These are phyloP conservation scores for Carallia brachiata DNA, from an alignment of 345 rosid species.

Conservation along the genomic window DNA sequence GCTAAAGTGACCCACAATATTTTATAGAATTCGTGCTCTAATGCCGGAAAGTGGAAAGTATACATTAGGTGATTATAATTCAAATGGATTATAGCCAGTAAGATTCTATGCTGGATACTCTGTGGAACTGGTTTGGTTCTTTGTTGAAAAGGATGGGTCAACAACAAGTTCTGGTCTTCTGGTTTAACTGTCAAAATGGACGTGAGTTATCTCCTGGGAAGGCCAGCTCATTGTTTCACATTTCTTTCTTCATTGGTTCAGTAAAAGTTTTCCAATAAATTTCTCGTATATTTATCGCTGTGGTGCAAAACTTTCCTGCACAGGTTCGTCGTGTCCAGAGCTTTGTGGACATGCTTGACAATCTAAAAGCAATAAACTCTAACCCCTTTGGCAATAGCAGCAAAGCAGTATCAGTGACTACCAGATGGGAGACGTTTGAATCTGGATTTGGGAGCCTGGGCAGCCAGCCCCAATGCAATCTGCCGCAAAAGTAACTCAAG, in stretches of 20 bases:
- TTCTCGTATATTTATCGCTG: no score
- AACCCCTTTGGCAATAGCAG: constrained; percentile 19
- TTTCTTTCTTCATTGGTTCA: no score
- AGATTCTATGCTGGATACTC: no score
- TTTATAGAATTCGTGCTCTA: constrained; percentile 5
- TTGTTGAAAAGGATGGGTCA: background rate
- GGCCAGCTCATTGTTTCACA: no score
- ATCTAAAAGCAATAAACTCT: constrained; percentile 37
- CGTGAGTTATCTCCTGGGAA: no score
- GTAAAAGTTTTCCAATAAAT: no score
- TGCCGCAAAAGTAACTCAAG: constrained; percentile 37
- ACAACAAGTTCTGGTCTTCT: background rate
- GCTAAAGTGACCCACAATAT: background rate
- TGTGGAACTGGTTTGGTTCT: no score
- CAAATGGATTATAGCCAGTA: no score
- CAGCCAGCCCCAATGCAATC: constrained; percentile 25
- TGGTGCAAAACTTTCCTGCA: background rate
- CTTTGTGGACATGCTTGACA: constrained; percentile 38
- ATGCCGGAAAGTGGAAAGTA: constrained; percentile 27
- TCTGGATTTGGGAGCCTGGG: constrained; percentile 34
- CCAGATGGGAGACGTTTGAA: constrained; percentile 36
- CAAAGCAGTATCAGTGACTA: constrained; percentile 27
- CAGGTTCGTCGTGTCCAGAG: constrained; percentile 46
- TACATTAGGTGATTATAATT: background rate
- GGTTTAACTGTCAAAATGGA: no score